Percentiles rank a stretch among this genome's conserved stretches.
These are phyloP conservation scores for Phytophthora hibernalis DNA, from an alignment of 352 stramenopile species.

Conservation along the genomic window DNA sequence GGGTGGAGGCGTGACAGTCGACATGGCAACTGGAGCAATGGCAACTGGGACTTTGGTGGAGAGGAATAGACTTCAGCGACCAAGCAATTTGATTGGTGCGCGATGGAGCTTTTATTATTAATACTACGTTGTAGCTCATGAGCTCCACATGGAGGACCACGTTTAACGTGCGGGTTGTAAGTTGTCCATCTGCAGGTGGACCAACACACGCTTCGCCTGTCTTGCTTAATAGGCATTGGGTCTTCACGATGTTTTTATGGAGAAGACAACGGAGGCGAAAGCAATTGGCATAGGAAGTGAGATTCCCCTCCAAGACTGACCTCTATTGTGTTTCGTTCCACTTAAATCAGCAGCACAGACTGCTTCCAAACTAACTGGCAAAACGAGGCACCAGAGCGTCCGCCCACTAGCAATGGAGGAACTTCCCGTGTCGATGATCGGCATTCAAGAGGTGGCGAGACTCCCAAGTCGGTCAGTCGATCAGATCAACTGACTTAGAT, in stretches of 20 bases:
- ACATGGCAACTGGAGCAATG: constrained; percentile 36
- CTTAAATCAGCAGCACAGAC: constrained; percentile 34
- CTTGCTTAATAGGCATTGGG: too few relatives aligned
- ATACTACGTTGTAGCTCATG: not conserved
- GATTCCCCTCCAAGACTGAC: constrained; percentile 43
- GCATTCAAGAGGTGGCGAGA: constrained; percentile 44
- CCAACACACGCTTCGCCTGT: too few relatives aligned
- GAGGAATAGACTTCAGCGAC: constrained; percentile 2
- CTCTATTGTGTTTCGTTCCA: constrained; percentile 42
- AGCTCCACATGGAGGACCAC: not conserved
- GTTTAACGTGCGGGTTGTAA: too few relatives aligned
- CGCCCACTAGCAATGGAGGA: constrained; percentile 34
- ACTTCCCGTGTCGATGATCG: constrained; percentile 43
- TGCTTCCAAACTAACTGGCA: constrained; percentile 39
- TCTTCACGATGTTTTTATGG: too few relatives aligned
- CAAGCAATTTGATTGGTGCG: constrained; percentile 38
- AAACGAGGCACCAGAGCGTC: constrained; percentile 29
- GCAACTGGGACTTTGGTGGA: constrained; percentile 25
- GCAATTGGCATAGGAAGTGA: constrained; percentile 33
- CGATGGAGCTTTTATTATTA: too few relatives aligned
- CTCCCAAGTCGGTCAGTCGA: constrained; percentile 39
- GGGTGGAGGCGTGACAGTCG: constrained; percentile 35
- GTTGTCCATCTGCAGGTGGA: too few relatives aligned
- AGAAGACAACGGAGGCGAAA: not conserved
- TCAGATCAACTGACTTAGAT: constrained; percentile 68